phyloP scores from a whole-genome alignment of 768 basidiomycete genomes.

The Leccinum disarticulatum region DNA sequence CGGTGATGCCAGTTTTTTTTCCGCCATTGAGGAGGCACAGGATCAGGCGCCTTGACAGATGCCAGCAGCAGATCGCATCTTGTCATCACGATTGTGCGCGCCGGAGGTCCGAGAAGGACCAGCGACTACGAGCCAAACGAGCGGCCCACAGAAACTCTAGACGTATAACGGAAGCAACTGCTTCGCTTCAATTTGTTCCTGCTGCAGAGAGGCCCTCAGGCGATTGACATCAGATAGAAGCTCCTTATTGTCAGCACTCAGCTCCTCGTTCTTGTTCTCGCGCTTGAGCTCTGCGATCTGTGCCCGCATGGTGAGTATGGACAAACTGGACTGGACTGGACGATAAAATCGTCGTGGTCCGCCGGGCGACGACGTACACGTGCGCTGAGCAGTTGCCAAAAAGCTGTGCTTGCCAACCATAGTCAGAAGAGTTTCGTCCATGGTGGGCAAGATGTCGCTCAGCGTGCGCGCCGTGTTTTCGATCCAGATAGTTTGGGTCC shows the following conservation, averaged over 20 bases:
- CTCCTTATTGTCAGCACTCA: conserved; percentile 22
- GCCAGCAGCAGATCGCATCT: not conserved
- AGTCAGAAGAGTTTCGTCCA: conserved; percentile 45
- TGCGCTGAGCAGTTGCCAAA: conserved; percentile 61
- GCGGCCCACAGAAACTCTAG: not conserved
- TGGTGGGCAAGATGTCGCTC: conserved; percentile 42
- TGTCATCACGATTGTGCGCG: not conserved
- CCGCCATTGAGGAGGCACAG: not conserved
- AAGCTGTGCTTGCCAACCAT: conserved; percentile 68
- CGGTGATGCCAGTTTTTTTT: not conserved
- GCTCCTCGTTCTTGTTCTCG: conserved; percentile 30
- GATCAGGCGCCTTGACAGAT: not conserved
- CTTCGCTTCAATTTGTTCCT: conserved; percentile 10
- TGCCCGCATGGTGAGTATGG: conserved; percentile 43
- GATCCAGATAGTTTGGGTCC: conserved; percentile 8
- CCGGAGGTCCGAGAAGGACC: conserved; percentile 20
- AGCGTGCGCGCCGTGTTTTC: conserved; percentile 45
- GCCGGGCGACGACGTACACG: conserved; percentile 44
- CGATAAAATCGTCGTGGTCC: conserved; percentile 34
- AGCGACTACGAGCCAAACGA: conserved; percentile 13
- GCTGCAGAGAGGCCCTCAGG: conserved; percentile 13
- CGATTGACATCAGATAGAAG: conserved; percentile 28
- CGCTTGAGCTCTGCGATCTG: conserved; percentile 39
- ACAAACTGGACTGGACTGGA: conserved; percentile 54
- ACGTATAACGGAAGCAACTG: not conserved